Conservation (phyloP, 768 basidiomycete species). For the Fistulinella prunicolor region DNA sequence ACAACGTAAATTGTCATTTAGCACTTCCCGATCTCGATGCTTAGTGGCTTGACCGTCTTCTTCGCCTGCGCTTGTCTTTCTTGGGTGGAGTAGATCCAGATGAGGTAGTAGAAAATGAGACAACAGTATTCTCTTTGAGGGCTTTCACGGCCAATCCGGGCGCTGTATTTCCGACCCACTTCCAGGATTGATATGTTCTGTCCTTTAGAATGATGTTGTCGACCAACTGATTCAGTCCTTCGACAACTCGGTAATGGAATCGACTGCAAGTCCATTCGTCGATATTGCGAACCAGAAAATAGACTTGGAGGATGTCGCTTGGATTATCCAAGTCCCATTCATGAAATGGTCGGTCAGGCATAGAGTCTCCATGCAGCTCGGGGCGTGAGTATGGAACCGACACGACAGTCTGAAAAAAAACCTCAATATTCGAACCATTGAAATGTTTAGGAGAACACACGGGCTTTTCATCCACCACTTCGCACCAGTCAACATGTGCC, state of each 20-base stretch:
- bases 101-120: slow-evolving; percentile 27
- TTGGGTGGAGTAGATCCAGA: slow-evolving; percentile 27
- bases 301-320: slow-evolving; percentile 46
- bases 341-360: slow-evolving; percentile 34
- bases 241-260: slow-evolving; percentile 40
- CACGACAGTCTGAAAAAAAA: slow-evolving; percentile 39
- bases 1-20: neutral
- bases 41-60: slow-evolving; percentile 29
- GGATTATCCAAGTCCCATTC: slow-evolving; percentile 49
- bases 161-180: slow-evolving; percentile 37
- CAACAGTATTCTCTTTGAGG: slow-evolving; percentile 38
- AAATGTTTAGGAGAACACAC: slow-evolving; percentile 27
- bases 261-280: slow-evolving; percentile 48
- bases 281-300: slow-evolving; percentile 51
- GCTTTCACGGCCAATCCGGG: slow-evolving; percentile 15
- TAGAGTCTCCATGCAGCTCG: slow-evolving; percentile 12
- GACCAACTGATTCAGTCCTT: slow-evolving; percentile 38
- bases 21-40: neutral
- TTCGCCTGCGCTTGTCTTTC: slow-evolving; percentile 30
- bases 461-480: slow-evolving; percentile 30
- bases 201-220: slow-evolving; percentile 33
- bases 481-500: slow-evolving; percentile 57
- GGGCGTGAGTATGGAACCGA: slow-evolving; percentile 45
- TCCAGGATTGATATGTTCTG: slow-evolving; percentile 46
- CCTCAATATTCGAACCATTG: neutral